Evolutionary conservation across 345 rosid species (phyloP).

Genomic region (Brassica juncea): DNA sequence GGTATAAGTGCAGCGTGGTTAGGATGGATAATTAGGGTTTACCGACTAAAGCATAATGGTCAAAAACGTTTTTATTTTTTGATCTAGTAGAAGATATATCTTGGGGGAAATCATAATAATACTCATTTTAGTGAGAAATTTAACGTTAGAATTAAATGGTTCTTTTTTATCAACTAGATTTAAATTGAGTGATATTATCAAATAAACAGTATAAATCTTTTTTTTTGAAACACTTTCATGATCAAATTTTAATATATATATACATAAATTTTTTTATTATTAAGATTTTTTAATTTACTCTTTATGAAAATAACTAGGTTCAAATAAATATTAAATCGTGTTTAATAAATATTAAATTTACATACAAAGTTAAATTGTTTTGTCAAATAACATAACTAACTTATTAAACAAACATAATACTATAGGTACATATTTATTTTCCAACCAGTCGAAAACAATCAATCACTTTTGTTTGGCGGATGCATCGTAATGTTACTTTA

Average conservation of each 20-base stretch:
- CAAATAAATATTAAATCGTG: neutral
- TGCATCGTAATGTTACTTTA: neutral
- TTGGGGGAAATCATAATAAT: neutral
- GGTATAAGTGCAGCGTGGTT: conserved; percentile 21
- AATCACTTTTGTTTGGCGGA: neutral
- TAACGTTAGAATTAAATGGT: neutral
- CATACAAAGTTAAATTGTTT: neutral
- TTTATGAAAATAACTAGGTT: neutral
- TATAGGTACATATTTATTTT: neutral
- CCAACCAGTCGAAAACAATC: neutral
- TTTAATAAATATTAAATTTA: neutral
- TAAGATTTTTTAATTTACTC: neutral
- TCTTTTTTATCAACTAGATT: neutral
- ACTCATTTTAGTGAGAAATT: neutral
- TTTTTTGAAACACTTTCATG: neutral
- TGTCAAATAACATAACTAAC: neutral
- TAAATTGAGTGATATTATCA: neutral
- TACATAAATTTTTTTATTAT: neutral
- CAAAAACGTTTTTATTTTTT: neutral
- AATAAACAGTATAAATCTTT: neutral
- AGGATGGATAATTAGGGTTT: neutral
- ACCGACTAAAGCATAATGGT: conserved; percentile 19
- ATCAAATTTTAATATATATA: too few relatives aligned
- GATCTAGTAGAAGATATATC: neutral
- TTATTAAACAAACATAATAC: neutral